Percentiles rank a stretch among this genome's conserved stretches.
Conservation (phyloP, 2,329 filamentous ascomycete genomes). For the Epichloe bromicola region DNA sequence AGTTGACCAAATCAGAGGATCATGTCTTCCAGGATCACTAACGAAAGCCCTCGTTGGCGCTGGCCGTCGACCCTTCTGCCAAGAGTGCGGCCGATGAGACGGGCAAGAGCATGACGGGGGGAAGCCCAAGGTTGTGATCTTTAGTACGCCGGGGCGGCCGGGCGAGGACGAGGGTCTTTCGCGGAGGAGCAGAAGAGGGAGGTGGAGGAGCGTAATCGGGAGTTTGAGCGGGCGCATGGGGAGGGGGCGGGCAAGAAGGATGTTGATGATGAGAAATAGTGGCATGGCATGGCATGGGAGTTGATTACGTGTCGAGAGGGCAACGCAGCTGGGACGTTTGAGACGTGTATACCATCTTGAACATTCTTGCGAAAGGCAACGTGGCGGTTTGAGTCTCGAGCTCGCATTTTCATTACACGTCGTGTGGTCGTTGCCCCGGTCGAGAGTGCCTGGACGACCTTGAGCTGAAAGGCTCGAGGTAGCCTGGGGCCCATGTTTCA, state of each 20-base stretch:
- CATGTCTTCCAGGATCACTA: no score
- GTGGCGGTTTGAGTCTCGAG: background rate
- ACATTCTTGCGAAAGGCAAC: conserved; percentile 11
- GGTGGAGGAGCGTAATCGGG: conserved; percentile 44
- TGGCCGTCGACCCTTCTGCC: no score
- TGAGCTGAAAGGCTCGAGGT: background rate
- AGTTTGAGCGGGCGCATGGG: conserved; percentile 43
- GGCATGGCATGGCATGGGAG: conserved; percentile 10
- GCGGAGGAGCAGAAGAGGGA: no score
- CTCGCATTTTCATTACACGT: background rate
- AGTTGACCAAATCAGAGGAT: no score
- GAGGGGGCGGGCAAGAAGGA: conserved; percentile 24
- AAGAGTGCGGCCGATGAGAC: background rate
- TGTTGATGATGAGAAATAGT: conserved; percentile 43
- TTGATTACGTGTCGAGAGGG: no score
- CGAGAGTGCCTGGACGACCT: background rate
- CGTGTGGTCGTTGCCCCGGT: background rate
- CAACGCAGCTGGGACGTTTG: no score
- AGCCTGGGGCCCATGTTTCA: no score
- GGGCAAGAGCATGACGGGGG: background rate
- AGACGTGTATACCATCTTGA: no score
- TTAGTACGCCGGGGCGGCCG: background rate
- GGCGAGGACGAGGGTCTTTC: conserved; percentile 10
- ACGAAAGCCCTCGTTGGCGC: no score
- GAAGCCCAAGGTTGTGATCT: no score